phyloP scores from a whole-genome alignment of 2,329 filamentous ascomycete species.

The Fusarium acutatum region DNA sequence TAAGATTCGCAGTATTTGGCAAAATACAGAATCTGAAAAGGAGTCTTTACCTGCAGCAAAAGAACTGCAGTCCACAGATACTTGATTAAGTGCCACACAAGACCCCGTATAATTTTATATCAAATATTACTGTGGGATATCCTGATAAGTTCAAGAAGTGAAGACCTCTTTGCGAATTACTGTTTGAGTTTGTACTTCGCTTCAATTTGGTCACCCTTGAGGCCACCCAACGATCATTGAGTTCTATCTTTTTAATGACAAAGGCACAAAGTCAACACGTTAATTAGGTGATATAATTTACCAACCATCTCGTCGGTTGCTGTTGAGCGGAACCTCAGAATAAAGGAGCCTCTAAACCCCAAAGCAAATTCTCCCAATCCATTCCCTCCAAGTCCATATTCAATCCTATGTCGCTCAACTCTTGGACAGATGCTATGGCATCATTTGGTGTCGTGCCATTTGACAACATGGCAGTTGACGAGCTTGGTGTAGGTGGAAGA shows the following conservation, averaged over 20 bases:
- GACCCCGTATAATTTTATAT: not conserved
- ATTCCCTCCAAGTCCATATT: slow-evolving; percentile 47
- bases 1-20: slow-evolving; percentile 3
- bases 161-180: not conserved
- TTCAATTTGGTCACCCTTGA: not conserved
- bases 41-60: slow-evolving; percentile 19
- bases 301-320: not conserved
- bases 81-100: not conserved
- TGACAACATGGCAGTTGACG: slow-evolving; percentile 27
- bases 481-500: slow-evolving; percentile 45
- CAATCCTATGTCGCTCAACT: slow-evolving; percentile 41
- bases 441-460: slow-evolving; percentile 17
- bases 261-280: not conserved
- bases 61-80: not conserved
- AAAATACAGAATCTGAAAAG: slow-evolving; percentile 13
- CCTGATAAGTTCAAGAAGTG: not conserved
- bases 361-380: slow-evolving; percentile 49
- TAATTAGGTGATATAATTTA: not conserved
- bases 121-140: not conserved
- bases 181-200: not conserved
- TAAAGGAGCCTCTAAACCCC: slow-evolving; percentile 47
- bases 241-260: not conserved
- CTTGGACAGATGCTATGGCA: slow-evolving; percentile 29
- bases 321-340: slow-evolving; percentile 30
- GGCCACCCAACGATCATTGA: too few species aligned